Evolutionary conservation across 352 stramenopile genomes (phyloP).

Genomic region (Vaucheria bursata): DNA sequence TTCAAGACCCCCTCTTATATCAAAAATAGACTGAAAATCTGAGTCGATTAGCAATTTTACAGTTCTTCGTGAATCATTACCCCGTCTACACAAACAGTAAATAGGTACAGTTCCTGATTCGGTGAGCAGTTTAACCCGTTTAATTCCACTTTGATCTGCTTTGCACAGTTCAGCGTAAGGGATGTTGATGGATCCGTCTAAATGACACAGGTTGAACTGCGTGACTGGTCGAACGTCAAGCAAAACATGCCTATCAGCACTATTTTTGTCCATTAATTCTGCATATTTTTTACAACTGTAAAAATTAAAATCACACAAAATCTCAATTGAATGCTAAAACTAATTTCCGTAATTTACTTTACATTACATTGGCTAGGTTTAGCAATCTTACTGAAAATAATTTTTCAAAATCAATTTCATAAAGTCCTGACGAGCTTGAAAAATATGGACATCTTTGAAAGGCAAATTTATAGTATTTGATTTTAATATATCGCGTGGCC

Average conservation of each 20-base stretch:
- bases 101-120: slow-evolving; percentile 50
- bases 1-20: slow-evolving; percentile 62
- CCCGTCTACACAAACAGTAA: slow-evolving; percentile 65
- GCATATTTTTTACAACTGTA: slow-evolving; percentile 1
- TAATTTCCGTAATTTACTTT: too few relatives aligned
- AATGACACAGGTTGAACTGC: slow-evolving; percentile 62
- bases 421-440: too few relatives aligned
- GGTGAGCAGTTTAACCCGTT: slow-evolving; percentile 25
- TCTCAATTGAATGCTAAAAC: too few relatives aligned
- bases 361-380: too few relatives aligned
- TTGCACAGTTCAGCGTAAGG: slow-evolving; percentile 51
- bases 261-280: background rate
- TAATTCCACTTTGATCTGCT: slow-evolving; percentile 8
- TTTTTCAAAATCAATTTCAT: too few relatives aligned
- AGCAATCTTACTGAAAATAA: too few relatives aligned
- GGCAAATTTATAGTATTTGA: too few relatives aligned
- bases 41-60: slow-evolving; percentile 54
- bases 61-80: slow-evolving; percentile 57
- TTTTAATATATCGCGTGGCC: too few relatives aligned
- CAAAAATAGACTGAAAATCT: slow-evolving; percentile 51
- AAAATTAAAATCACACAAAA: too few relatives aligned
- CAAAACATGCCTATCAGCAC: slow-evolving; percentile 27
- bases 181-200: slow-evolving; percentile 60
- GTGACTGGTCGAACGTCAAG: slow-evolving; percentile 59
- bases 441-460: too few relatives aligned